A percentile compares a stretch with the other conserved stretches of the same genome.
Evolutionary conservation across 2,329 filamentous ascomycete species (phyloP).

Genomic region (Apiospora malaysiana): DNA sequence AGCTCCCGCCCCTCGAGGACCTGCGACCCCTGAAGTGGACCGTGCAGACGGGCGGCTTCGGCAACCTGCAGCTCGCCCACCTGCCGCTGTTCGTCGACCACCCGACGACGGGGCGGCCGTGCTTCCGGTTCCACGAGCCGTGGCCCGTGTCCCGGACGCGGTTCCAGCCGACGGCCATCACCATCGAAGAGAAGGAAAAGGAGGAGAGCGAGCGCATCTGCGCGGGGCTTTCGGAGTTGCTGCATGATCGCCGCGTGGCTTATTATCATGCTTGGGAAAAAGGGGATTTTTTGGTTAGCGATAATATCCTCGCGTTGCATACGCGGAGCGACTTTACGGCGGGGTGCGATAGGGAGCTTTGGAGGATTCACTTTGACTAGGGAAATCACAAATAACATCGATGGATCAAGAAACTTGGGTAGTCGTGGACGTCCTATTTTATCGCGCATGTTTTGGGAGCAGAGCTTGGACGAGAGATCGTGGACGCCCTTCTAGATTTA

Average conservation of each 20-base stretch:
- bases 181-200: constrained; percentile 21
- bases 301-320: constrained; percentile 57
- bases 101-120: constrained; percentile 50
- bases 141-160: constrained; percentile 58
- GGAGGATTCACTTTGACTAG: constrained; percentile 58
- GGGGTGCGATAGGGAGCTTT: constrained; percentile 52
- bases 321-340: constrained; percentile 53
- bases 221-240: constrained; percentile 46
- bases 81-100: constrained; percentile 53
- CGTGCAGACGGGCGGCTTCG: constrained; percentile 55
- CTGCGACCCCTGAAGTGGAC: constrained; percentile 53
- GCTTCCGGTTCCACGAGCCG: constrained; percentile 60
- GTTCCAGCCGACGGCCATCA: constrained; percentile 49
- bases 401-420: no score
- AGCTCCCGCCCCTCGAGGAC: constrained; percentile 41
- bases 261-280: constrained; percentile 59
- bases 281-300: constrained; percentile 59
- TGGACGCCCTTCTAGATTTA: no score
- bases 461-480: no score
- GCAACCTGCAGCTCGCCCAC: constrained; percentile 47
- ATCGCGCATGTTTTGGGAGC: no score
- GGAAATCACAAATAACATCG: no score
- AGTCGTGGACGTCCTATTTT: no score
- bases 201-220: constrained; percentile 44
- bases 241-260: constrained; percentile 57